A percentile compares a stretch with the other conserved stretches of the same genome.
Conservation (phyloP, 345 rosid genomes). For the Pistacia integerrima region DNA sequence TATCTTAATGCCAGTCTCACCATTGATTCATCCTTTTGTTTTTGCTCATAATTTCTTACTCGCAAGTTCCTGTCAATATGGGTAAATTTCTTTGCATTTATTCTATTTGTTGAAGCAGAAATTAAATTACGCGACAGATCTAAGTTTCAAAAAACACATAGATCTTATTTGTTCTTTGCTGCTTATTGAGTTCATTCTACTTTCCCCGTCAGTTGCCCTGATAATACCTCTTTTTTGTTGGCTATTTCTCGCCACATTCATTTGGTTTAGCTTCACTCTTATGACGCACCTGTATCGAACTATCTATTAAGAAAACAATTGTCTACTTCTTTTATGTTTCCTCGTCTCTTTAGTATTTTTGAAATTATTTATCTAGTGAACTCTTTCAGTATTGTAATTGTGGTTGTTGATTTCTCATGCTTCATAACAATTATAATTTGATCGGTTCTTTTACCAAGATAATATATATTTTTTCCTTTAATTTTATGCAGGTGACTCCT, state of each 20-base stretch:
- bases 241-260: background rate
- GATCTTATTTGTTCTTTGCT: background rate
- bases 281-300: background rate
- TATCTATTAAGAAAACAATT: too few species aligned
- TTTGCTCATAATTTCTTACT: background rate
- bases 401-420: background rate
- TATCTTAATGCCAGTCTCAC: background rate
- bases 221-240: too few species aligned
- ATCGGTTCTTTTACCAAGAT: background rate
- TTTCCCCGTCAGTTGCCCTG: background rate
- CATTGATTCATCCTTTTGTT: background rate
- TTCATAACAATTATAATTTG: background rate
- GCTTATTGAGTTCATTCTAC: background rate
- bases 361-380: background rate
- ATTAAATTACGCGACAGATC: background rate
- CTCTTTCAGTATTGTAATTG: background rate
- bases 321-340: too few species aligned
- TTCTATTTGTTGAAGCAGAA: background rate
- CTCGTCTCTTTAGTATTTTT: background rate
- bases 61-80: too few species aligned
- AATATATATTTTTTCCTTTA: background rate
- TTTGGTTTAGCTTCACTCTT: background rate
- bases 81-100: too few species aligned
- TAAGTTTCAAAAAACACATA: background rate
- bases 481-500: slow-evolving; percentile 59